These are phyloP conservation scores for Colletotrichum liaoningense DNA, from an alignment of 2,329 filamentous ascomycete species.

Conservation along the genomic window DNA sequence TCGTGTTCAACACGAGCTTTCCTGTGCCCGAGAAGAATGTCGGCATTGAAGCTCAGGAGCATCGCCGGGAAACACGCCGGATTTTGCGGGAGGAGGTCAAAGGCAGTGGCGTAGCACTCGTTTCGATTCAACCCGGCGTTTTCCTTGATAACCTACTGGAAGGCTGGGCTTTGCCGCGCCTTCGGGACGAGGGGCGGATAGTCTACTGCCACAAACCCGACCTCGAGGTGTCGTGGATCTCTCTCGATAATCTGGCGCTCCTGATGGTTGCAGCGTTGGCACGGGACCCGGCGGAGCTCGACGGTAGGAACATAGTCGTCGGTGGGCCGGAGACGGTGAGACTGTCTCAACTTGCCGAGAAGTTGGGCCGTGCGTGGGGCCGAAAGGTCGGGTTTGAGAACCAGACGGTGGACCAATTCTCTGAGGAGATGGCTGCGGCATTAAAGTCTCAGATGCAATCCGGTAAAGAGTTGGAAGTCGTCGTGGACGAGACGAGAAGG, in stretches of 20 bases:
- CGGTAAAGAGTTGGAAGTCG: slow-evolving; percentile 47
- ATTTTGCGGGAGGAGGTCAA: slow-evolving; percentile 41
- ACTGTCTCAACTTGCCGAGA: not conserved
- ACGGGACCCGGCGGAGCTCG: not conserved
- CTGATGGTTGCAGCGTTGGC: not conserved
- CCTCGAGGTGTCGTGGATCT: not conserved
- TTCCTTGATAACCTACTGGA: slow-evolving; percentile 53
- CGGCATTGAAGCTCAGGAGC: slow-evolving; percentile 43
- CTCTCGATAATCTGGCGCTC: not conserved
- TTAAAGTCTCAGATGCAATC: slow-evolving; percentile 36
- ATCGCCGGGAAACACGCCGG: slow-evolving; percentile 44
- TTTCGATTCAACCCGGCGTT: slow-evolving; percentile 50
- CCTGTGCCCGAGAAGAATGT: slow-evolving; percentile 40
- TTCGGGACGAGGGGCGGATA: not conserved
- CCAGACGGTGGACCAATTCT: not conserved
- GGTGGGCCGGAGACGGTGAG: not conserved
- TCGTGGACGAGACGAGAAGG: slow-evolving; percentile 52
- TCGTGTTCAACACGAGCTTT: slow-evolving; percentile 43
- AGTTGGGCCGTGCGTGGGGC: not conserved
- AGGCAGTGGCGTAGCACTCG: slow-evolving; percentile 41
- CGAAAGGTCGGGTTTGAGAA: not conserved
- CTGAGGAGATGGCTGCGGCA: not conserved
- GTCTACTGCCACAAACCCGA: not conserved
- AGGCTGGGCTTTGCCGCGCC: slow-evolving; percentile 48
- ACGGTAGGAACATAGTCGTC: not conserved